Percentiles rank a stretch among this genome's conserved stretches.
phyloP scores from a whole-genome alignment of 2,329 filamentous ascomycete species.

The Rhynchosporium agropyri region DNA sequence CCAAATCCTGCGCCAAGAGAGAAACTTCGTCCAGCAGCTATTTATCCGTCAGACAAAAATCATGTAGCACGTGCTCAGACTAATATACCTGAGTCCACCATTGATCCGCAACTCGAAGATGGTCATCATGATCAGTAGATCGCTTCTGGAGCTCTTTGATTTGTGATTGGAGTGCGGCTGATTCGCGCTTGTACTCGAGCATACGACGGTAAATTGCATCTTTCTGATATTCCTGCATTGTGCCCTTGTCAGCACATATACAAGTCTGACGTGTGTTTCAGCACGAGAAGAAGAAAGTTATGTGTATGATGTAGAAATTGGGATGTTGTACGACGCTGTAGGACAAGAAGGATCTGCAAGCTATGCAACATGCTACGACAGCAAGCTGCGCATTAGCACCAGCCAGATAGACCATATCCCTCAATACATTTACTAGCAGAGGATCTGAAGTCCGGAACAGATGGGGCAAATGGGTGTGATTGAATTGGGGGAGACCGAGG shows the following conservation, averaged over 20 bases:
- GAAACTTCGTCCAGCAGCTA: constrained; percentile 68
- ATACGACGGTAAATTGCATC: constrained; percentile 97
- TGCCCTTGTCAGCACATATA: constrained; percentile 43
- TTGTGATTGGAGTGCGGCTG: constrained; percentile 76
- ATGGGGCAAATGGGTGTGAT: constrained; percentile 18
- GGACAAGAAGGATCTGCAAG: constrained; percentile 42
- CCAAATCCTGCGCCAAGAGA: constrained; percentile 55
- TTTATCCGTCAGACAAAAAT: constrained; percentile 19
- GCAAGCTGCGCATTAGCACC: constrained; percentile 51
- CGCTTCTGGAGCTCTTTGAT: constrained; percentile 79
- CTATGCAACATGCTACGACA: constrained; percentile 47
- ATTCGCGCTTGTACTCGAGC: constrained; percentile 96
- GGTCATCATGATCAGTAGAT: constrained; percentile 85
- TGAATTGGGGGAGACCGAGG: constrained; percentile 24
- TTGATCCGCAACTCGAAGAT: constrained; percentile 83
- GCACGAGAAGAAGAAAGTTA: constrained; percentile 31
- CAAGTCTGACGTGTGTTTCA: constrained; percentile 33
- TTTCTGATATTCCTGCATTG: constrained; percentile 79
- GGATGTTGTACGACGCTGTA: constrained; percentile 34
- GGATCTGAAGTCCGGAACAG: constrained; percentile 31
- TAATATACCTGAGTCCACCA: constrained; percentile 88
- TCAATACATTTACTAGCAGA: constrained; percentile 25
- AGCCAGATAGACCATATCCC: constrained; percentile 38
- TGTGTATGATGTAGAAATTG: constrained; percentile 26
- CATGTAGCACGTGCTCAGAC: constrained; percentile 7